Conservation (phyloP, 2,329 filamentous ascomycete genomes). For the Helotiales sp. region DNA sequence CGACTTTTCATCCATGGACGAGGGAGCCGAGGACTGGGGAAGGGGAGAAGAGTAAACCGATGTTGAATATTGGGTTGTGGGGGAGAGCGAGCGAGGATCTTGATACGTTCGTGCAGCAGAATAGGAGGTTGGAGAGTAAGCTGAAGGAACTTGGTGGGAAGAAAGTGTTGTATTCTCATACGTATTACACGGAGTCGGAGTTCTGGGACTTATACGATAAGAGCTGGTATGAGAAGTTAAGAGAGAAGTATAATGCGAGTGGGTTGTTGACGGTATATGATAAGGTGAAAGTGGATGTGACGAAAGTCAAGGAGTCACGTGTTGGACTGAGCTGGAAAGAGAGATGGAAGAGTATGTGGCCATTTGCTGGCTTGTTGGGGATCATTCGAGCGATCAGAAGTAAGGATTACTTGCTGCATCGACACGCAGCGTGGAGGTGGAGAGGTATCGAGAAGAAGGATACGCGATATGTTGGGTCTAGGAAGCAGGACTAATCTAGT, state of each 20-base stretch:
- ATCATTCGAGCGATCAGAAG: neutral
- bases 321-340: neutral
- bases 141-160: conserved; percentile 68
- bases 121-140: conserved; percentile 69
- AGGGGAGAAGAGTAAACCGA: conserved; percentile 38
- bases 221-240: conserved; percentile 60
- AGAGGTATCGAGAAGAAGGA: neutral
- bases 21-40: conserved; percentile 18
- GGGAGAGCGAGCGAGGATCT: conserved; percentile 68
- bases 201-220: conserved; percentile 66
- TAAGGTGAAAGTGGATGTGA: conserved; percentile 61
- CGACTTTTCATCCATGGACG: conserved; percentile 33
- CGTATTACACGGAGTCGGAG: conserved; percentile 72
- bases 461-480: neutral
- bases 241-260: conserved; percentile 60
- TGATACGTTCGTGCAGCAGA: conserved; percentile 62
- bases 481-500: too few relatives aligned
- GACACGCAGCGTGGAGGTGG: neutral
- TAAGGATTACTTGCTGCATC: neutral
- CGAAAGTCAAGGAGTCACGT: conserved; percentile 31
- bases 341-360: neutral
- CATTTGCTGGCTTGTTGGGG: neutral
- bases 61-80: conserved; percentile 74
- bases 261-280: conserved; percentile 67
- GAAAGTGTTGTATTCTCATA: conserved; percentile 86